Evolutionary conservation across 2,329 filamentous ascomycete species (phyloP), one percentile per base, ranked within the genome.

Genomic region (Aureobasidium sp.): DNA sequence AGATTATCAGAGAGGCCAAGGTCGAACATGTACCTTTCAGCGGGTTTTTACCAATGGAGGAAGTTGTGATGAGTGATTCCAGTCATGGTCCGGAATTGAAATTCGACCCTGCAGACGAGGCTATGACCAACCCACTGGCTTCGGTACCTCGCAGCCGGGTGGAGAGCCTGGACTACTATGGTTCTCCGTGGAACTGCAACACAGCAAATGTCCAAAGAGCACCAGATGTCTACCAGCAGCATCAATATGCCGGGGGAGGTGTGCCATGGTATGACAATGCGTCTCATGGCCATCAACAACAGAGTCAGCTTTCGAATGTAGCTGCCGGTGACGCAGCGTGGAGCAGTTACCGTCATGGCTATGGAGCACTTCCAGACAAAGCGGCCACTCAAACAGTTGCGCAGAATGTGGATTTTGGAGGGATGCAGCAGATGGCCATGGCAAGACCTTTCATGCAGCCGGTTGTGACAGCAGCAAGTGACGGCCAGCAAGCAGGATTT

Each of bases 21-120:
- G 17, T 51, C 11, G 37, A 51, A 27, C 35, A 41, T 12, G 11
- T 41, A 7, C 27, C 27, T 25, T 32, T 32, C 24, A 16, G 7
- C 17, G 27, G 21, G 17, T 41, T 34, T 16, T 10, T 41, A 11
- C 35, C 30, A 5, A 16, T 11, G 10, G 35, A 41, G 8, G 45
- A 50, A 14, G 22, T 27, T 12, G 35, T 8, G 7, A 17, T 25
- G 17, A 8, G 27, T n/a, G 48, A 24, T 11, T 12, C 45, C 22
- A 30, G 45, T 16, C 45, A 49, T 14, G 44, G 44, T 25, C 10
- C 45, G 34, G 37, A 41, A 1, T 32, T 51, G 37, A 41, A 51
- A 16, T 40, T 51, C 17, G 35, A 51, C 22, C 48, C 37, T 22
- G 48, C 25, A 51, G 37, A 51, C 24, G 48, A 51, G 25, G 8